phyloP scores from a whole-genome alignment of 1,284 basidiomycete genomes.

The Apiotrichum akiyoshidainum region DNA sequence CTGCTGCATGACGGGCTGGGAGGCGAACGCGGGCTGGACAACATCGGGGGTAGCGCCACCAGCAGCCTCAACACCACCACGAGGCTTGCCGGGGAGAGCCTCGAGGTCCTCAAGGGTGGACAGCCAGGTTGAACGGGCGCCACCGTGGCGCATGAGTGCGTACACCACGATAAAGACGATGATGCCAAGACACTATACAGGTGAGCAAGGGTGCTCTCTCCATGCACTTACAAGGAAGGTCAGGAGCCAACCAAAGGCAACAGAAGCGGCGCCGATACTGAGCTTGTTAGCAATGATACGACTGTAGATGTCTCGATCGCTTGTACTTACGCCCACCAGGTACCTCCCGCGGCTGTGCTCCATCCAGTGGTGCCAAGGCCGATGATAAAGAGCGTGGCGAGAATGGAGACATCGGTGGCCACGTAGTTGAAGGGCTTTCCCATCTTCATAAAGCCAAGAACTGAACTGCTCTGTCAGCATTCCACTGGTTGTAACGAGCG shows the following conservation, averaged over 20 bases:
- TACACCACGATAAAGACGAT: neutral
- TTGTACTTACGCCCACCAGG: neutral
- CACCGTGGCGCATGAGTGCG: neutral
- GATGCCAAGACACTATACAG: neutral
- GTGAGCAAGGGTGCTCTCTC: neutral
- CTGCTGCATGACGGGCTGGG: neutral
- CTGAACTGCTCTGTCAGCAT: neutral
- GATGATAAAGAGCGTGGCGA: neutral
- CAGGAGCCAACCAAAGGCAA: conserved; percentile 1
- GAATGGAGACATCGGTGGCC: neutral
- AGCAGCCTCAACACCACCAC: neutral
- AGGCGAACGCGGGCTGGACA: neutral
- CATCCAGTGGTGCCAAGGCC: neutral
- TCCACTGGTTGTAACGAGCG: too few species aligned
- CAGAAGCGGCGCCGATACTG: neutral
- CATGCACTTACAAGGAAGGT: neutral
- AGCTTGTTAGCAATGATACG: neutral
- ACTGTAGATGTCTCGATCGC: too few species aligned
- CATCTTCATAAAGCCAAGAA: neutral
- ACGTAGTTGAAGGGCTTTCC: neutral
- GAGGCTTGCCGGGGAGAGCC: too few species aligned
- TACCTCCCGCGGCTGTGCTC: neutral
- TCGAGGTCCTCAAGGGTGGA: neutral
- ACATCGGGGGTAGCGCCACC: neutral
- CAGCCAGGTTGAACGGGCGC: neutral